Base-by-base conservation (phyloP, 2,329 filamentous ascomycete genomes). In the Ophiostoma ulmi region DNA sequence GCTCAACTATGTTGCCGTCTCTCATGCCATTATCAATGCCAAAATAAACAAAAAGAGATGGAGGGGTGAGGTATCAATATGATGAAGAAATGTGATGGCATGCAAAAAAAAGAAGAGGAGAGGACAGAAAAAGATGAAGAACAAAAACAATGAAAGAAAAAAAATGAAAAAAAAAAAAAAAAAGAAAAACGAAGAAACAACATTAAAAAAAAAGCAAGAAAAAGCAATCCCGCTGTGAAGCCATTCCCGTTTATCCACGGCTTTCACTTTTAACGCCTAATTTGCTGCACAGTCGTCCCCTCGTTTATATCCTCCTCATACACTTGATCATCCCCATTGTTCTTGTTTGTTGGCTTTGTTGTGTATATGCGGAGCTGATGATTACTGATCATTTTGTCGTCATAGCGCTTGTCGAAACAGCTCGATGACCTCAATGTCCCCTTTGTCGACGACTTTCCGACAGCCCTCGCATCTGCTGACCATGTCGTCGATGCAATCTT, bases 401-500 rank as follows among this genome's bases (percentile, higher is more conserved):
- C 61, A 74, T 76, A 94, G 88, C 91, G 94, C 69, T 87, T 98
- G 61, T 85, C 88, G 74, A 95, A 88, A 74, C 95, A 99, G 81
- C 87, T 98, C 8, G 87, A 90, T 76, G 90, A 94, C 77, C 88
- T 98, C 70, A 85, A 90, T 13, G 84, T 99, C 38, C 91, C 92
- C 0, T 97, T 98, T 78, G 90, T 90, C 20, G 86, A 92, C 20
- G 92, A 97, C 79, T 97, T 98, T 76, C 78, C 84, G 1, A 75
- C 81, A 5, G 90, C 91, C 5, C 78, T 97, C 7, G 80, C 83
- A 65, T 83, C 87, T 69, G 86, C 91, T 1, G 91, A 97, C 77
- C 91, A 97, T 75, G 81, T 99, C 69, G 83, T 99, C 72, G 95
- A 99, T 80, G 93, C 95, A 11, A 92, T 99, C 73, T 99, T 99